Conservation (phyloP, 768 basidiomycete species). For the Lactarius trivialis region DNA sequence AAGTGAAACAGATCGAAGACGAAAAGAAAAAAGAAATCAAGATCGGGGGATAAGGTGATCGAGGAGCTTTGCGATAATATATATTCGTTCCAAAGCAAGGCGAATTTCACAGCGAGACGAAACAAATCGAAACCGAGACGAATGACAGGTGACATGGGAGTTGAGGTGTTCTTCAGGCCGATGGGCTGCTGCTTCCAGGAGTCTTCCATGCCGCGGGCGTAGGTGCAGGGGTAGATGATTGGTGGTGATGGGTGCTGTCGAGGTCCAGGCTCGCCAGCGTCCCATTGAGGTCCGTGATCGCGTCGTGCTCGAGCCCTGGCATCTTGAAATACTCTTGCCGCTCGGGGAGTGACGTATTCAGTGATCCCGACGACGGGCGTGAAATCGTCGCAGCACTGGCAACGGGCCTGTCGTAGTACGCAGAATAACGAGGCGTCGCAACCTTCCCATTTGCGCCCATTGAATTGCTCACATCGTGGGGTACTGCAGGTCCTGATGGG, state of each 20-base stretch:
- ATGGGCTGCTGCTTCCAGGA: constrained; percentile 4
- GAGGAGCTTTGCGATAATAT: constrained; percentile 19
- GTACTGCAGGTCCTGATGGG: constrained; percentile 38
- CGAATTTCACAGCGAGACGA: constrained; percentile 21
- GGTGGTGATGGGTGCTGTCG: constrained; percentile 31
- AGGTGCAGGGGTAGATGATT: constrained; percentile 2
- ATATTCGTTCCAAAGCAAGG: constrained; percentile 21
- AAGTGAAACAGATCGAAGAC: constrained; percentile 7
- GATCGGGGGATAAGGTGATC: constrained; percentile 8
- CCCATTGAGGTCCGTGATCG: constrained; percentile 65
- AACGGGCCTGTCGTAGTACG: constrained; percentile 39
- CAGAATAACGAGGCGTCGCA: constrained; percentile 34
- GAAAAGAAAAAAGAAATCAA: not conserved
- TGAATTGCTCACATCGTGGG: constrained; percentile 11
- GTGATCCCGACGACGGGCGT: constrained; percentile 25
- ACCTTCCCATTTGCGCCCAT: constrained; percentile 42
- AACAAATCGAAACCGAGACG: constrained; percentile 15
- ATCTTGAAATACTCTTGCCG: constrained; percentile 25
- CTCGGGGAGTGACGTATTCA: constrained; percentile 20
- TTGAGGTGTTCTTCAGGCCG: constrained; percentile 1
- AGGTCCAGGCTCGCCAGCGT: constrained; percentile 71
- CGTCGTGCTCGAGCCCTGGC: constrained; percentile 37
- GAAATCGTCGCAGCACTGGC: constrained; percentile 26
- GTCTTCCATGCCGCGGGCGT: constrained; percentile 11
- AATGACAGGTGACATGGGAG: constrained; percentile 7